phyloP scores from a whole-genome alignment of 2,329 filamentous ascomycete genomes.

The Colletotrichum abscissum region DNA sequence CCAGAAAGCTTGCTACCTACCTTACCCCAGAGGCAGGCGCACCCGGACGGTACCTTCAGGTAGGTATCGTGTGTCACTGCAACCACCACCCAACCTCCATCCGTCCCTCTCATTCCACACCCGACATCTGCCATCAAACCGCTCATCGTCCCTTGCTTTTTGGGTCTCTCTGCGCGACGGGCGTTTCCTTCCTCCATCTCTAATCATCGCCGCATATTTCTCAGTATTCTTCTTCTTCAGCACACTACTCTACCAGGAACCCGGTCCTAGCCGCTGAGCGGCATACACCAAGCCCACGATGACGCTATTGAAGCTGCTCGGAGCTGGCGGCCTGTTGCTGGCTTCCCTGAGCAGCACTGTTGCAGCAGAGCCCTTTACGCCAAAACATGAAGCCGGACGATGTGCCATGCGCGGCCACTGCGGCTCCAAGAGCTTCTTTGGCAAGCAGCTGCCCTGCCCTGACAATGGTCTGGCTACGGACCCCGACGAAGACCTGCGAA shows the following conservation, averaged over 20 bases:
- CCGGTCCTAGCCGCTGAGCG: slow-evolving; percentile 28
- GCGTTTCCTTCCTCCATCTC: background rate
- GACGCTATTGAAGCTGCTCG: slow-evolving; percentile 41
- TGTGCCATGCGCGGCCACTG: slow-evolving; percentile 94
- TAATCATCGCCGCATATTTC: background rate
- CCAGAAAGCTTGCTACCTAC: slow-evolving; percentile 14
- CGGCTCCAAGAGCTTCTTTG: slow-evolving; percentile 90
- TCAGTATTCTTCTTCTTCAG: background rate
- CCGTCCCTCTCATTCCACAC: background rate
- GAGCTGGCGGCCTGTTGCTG: slow-evolving; percentile 45
- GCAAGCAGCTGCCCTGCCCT: slow-evolving; percentile 88
- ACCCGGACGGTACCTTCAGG: background rate
- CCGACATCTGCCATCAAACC: background rate
- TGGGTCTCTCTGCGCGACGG: background rate
- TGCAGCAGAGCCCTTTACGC: slow-evolving; percentile 51
- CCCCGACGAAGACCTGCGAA: slow-evolving; percentile 77
- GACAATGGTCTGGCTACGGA: slow-evolving; percentile 87
- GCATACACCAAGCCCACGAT: slow-evolving; percentile 23
- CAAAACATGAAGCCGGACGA: slow-evolving; percentile 85
- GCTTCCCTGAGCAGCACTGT: slow-evolving; percentile 36
- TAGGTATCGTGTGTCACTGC: slow-evolving; percentile 4
- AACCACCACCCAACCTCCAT: slow-evolving; percentile 17
- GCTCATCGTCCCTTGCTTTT: background rate
- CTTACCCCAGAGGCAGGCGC: background rate
- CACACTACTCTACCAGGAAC: background rate